Percentiles rank a stretch among this genome's conserved stretches.
Conservation (phyloP, 1,284 basidiomycete species). For the Retiboletus flavoniger region DNA sequence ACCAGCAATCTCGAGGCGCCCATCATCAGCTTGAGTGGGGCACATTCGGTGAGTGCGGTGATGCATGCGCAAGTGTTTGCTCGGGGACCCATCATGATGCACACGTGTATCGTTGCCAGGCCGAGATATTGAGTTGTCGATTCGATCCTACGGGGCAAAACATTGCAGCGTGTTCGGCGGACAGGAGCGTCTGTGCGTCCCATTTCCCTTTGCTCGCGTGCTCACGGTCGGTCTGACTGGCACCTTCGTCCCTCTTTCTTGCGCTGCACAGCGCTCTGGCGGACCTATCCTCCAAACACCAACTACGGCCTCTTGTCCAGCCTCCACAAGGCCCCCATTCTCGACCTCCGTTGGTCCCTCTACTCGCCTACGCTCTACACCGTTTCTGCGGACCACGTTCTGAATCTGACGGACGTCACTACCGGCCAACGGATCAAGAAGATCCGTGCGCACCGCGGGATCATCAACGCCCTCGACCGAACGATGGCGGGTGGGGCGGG, state of each 20-base stretch:
- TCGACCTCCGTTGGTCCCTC: constrained; percentile 81
- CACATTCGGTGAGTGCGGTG: constrained; percentile 59
- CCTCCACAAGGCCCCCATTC: constrained; percentile 75
- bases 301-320: constrained; percentile 78
- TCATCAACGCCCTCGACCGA: constrained; percentile 85
- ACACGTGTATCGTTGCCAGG: constrained; percentile 41
- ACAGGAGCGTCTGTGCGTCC: constrained; percentile 72
- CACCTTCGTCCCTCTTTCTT: not conserved
- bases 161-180: constrained; percentile 79
- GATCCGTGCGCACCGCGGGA: constrained; percentile 82
- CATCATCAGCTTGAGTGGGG: constrained; percentile 74
- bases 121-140: constrained; percentile 74
- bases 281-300: constrained; percentile 77
- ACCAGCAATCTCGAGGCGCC: constrained; percentile 79
- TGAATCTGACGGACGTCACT: constrained; percentile 71
- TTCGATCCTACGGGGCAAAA: constrained; percentile 83
- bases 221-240: not conserved
- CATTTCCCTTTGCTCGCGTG: not conserved
- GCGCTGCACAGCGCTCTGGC: constrained; percentile 62
- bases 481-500: constrained; percentile 81
- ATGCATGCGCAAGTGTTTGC: too few species aligned
- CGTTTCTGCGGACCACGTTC: constrained; percentile 80
- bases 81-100: constrained; percentile 6
- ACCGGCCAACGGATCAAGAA: constrained; percentile 75
- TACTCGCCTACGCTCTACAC: constrained; percentile 71